Evolutionary conservation across 345 rosid genomes (phyloP).

Genomic region (Cardiospermum halicacabum): DNA sequence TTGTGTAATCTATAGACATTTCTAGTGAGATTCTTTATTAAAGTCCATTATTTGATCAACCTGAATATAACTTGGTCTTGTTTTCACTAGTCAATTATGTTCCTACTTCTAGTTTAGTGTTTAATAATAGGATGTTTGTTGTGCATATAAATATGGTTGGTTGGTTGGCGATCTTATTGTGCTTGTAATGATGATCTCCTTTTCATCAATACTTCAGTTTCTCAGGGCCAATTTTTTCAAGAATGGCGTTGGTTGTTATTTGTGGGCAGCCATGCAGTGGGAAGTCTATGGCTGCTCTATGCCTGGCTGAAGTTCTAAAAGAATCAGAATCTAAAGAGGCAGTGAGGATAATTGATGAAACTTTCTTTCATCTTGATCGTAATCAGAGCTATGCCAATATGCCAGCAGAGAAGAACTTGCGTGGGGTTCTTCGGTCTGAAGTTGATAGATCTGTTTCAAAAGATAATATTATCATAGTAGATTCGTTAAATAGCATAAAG

Average conservation of each 20-base stretch:
- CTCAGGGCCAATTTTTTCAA: background rate
- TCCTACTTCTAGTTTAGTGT: no score
- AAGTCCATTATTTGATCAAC: no score
- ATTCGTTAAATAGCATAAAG: slow-evolving; percentile 92
- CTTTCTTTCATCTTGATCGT: slow-evolving; percentile 79
- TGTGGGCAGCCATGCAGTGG: slow-evolving; percentile 98
- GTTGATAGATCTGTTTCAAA: slow-evolving; percentile 95
- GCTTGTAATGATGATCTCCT: background rate
- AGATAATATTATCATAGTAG: slow-evolving; percentile 74
- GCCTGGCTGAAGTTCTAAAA: slow-evolving; percentile 60
- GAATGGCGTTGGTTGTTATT: slow-evolving; percentile 87
- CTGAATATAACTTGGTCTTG: no score
- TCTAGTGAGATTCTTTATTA: no score
- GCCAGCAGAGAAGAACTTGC: slow-evolving; percentile 84
- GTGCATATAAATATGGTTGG: background rate
- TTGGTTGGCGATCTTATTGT: background rate
- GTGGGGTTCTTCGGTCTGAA: slow-evolving; percentile 94
- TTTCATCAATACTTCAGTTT: background rate
- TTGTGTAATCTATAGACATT: no score
- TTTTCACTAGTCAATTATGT: no score
- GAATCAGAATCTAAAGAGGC: slow-evolving; percentile 58
- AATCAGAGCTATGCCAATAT: slow-evolving; percentile 85
- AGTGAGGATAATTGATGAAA: slow-evolving; percentile 66
- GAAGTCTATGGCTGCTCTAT: slow-evolving; percentile 63
- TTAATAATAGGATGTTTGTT: no score